Evolutionary conservation across 495 filamentous ascomycete genomes (phyloP), one percentile per base, ranked within the genome.

Genomic region (Trichoderma erinaceum): DNA sequence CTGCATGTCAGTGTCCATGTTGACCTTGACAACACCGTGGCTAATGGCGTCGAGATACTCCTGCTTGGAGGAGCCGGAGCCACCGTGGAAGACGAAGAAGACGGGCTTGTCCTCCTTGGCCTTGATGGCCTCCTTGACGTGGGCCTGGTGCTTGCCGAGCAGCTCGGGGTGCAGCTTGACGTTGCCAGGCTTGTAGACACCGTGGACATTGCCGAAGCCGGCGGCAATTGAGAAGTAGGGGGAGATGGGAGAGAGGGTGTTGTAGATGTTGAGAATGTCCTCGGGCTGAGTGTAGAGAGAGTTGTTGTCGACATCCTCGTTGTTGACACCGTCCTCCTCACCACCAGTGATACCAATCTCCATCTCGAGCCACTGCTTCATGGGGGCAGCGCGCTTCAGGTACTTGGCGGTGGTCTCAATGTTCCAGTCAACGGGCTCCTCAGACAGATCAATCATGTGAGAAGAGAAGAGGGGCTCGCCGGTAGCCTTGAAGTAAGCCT

Each of bases 351-450:
- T 92, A 75, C 92, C 93, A 73, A 96, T 93, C 81, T 94, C 90
- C 95, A 98, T 99, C 85, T 99, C 95, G 67, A 99, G 86, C 91
- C 92, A 99, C 78, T 97, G 92, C 83, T 96, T 97, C 92, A 97
- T 90, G 67, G 93, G 92, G 48, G 91, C 90, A 70, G 88, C 90
- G 70, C 93, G 88, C 86, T 96, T 89, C 46, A 97, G 84, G 84
- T 98, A 97, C 75, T 88, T 86, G 75, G 89, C 90, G 68, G 93
- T 97, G 73, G 92, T 97, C 70, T 87, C 71, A 73, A 99, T 94
- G 87, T 99, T 99, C 78, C 84, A 88, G 44, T 94, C 87, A 66
- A 96, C 88, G 38, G 83, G 76, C 83, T 98, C 95, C 84, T 97
- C 94, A 43, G 86, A 89, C 13, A 99, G 77, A 80, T 99, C 95